A percentile compares a stretch with the other conserved stretches of the same genome.
Evolutionary conservation across 257 asterid genomes (phyloP).

Genomic region (Solanum gandarillasii): DNA sequence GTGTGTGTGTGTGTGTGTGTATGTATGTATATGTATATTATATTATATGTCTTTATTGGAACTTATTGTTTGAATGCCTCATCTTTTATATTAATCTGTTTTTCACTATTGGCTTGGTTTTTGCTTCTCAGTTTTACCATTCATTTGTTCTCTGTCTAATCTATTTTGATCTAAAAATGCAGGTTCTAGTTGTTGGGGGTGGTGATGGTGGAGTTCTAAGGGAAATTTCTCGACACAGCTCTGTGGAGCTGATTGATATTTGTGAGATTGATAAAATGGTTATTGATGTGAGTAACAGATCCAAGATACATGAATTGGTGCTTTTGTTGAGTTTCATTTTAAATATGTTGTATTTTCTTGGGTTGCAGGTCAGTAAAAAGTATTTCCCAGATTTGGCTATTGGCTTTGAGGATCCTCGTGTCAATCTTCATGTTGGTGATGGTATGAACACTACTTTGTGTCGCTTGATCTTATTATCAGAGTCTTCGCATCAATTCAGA

Average conservation of each 20-base stretch:
- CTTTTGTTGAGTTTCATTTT: not conserved
- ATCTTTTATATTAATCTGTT: not conserved
- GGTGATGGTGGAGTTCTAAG: slow-evolving; percentile 99
- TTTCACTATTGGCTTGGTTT: not conserved
- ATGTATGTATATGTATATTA: not conserved
- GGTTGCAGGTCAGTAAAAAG: slow-evolving; percentile 75
- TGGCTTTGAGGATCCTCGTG: slow-evolving; percentile 96
- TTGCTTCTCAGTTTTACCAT: not conserved
- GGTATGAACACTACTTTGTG: slow-evolving; percentile 30
- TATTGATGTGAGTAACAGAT: slow-evolving; percentile 62
- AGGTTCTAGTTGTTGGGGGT: slow-evolving; percentile 98
- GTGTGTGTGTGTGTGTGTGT: not conserved
- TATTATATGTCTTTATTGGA: not conserved
- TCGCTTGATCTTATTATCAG: not conserved
- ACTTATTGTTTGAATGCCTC: not conserved
- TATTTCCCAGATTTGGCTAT: slow-evolving; percentile 85
- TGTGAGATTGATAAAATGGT: slow-evolving; percentile 98
- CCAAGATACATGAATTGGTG: not conserved
- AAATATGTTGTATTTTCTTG: not conserved
- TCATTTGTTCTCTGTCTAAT: not conserved
- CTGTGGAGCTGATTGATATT: slow-evolving; percentile 83
- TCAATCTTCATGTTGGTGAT: slow-evolving; percentile 88
- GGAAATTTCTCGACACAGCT: slow-evolving; percentile 85
- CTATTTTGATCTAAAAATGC: slow-evolving; percentile 6
- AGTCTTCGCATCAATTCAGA: not conserved